Conservation (phyloP, 2,329 filamentous ascomycete species). For the Penicillium sp. region DNA sequence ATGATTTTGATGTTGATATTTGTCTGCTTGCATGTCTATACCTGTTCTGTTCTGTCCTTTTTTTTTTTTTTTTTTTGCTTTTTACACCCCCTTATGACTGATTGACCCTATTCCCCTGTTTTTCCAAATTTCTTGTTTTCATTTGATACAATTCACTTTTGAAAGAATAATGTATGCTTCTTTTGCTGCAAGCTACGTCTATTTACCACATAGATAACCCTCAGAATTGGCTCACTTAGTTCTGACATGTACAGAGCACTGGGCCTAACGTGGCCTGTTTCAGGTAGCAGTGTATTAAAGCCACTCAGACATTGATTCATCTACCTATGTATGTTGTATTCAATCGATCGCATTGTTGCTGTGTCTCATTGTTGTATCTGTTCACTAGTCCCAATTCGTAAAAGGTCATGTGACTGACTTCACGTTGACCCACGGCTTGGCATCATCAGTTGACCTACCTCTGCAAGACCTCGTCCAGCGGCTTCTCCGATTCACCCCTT, state of each 20-base stretch:
- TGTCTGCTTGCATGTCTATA: conserved; percentile 24
- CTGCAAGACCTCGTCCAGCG: conserved; percentile 27
- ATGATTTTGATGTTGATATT: conserved; percentile 27
- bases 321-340: neutral
- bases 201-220: neutral
- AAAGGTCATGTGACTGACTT: conserved; percentile 29
- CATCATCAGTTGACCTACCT: conserved; percentile 38
- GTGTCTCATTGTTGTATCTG: neutral
- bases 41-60: conserved; percentile 1
- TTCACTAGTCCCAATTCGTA: conserved; percentile 15
- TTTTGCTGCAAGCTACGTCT: neutral
- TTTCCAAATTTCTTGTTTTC: conserved; percentile 1
- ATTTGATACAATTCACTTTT: conserved; percentile 11
- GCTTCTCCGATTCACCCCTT: conserved; percentile 21
- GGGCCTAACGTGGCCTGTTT: too few relatives aligned
- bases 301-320: neutral
- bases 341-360: neutral
- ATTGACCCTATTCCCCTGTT: conserved; percentile 25
- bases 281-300: neutral
- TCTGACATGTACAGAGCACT: neutral
- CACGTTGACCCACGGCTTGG: conserved; percentile 37
- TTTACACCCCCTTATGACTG: conserved; percentile 24
- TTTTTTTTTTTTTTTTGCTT: neutral
- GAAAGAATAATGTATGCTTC: neutral
- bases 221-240: neutral